Percentiles rank a stretch among this genome's conserved stretches.
These are phyloP conservation scores for Verticillium dahliae DNA, from an alignment of 2,329 filamentous ascomycete genomes.

Conservation along the genomic window DNA sequence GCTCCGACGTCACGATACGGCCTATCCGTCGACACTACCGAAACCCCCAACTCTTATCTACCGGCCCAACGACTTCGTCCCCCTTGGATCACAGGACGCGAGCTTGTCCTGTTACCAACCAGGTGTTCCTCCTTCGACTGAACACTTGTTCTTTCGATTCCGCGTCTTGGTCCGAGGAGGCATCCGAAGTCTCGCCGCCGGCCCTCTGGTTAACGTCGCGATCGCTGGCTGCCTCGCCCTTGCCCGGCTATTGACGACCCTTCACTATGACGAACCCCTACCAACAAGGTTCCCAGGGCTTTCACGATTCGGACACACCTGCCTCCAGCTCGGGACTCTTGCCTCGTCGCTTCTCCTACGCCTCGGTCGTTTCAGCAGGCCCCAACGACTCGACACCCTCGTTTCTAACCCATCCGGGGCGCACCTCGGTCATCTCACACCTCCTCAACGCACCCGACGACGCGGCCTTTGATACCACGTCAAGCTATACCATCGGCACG, in stretches of 20 bases:
- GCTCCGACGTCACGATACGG: not conserved
- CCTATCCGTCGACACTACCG: not conserved
- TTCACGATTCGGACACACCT: slow-evolving; percentile 22
- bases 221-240: not conserved
- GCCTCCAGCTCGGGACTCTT: slow-evolving; percentile 19
- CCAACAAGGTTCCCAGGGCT: slow-evolving; percentile 24
- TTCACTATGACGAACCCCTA: slow-evolving; percentile 37
- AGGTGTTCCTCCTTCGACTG: not conserved
- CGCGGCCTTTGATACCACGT: slow-evolving; percentile 25
- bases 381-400: slow-evolving; percentile 26
- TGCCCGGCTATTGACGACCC: slow-evolving; percentile 4
- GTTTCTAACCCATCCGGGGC: slow-evolving; percentile 27
- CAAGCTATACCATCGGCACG: slow-evolving; percentile 12
- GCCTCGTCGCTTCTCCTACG: slow-evolving; percentile 32
- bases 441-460: slow-evolving; percentile 44
- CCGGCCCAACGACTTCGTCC: not conserved
- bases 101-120: not conserved
- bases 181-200: not conserved
- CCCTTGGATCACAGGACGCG: not conserved
- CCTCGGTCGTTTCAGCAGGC: slow-evolving; percentile 31
- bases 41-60: not conserved
- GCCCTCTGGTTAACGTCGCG: not conserved
- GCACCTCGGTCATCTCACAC: slow-evolving; percentile 43
- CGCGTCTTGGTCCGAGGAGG: not conserved
- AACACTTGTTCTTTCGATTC: not conserved